Evolutionary conservation across 2,329 filamentous ascomycete genomes (phyloP), one percentile per base, ranked within the genome.

Genomic region (Botryosphaeria dothidea): DNA sequence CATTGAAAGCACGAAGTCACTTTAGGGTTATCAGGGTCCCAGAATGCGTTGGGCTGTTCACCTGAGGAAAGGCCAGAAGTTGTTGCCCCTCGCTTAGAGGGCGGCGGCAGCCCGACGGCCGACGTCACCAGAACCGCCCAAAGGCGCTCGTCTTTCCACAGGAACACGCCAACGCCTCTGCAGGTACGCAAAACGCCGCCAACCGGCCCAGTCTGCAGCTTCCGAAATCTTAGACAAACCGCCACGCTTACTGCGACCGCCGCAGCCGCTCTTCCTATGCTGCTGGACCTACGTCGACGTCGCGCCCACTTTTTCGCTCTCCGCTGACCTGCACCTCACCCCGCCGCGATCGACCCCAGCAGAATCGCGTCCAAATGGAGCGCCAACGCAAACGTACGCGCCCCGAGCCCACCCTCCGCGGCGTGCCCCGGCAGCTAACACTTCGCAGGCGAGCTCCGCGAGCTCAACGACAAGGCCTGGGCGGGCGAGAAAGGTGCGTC

Each of bases 391-490:
- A 83, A 74, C 79, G 81, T 82, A 77, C 51, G 8, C 25, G 15
- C 13, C 69, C 9, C 29, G 9, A 23, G 13, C 43, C 5, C 31
- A 36, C 41, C 43, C n/a, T n/a, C n/a, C 41, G 7, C 38, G 25
- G 31, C 7, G 21, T n/a, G 21, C 21, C 23, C 29, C 23, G 48
- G 21, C 2, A 23, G 65, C 74, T 78, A 64, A 77, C 68, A 8
- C 29, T 13, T 17, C 45, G 17, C 75, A 97, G 93, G 92, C 83
- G 92, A 97, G 83, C 85, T 98, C 81, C 92, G 93, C 83, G 87
- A 90, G 81, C 84, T 96, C 74, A 99, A 99, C 78, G 86, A 88
- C 75, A 87, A 88, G 80, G 92, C 90, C 68, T 99, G 95, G 95
- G 85, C 90, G 76, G n/a, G 92, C 74, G 92, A 97, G 73, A 89